A percentile compares a stretch with the other conserved stretches of the same genome.
Evolutionary conservation across 2,329 filamentous ascomycete species (phyloP).

Genomic region (Fusarium albidum): DNA sequence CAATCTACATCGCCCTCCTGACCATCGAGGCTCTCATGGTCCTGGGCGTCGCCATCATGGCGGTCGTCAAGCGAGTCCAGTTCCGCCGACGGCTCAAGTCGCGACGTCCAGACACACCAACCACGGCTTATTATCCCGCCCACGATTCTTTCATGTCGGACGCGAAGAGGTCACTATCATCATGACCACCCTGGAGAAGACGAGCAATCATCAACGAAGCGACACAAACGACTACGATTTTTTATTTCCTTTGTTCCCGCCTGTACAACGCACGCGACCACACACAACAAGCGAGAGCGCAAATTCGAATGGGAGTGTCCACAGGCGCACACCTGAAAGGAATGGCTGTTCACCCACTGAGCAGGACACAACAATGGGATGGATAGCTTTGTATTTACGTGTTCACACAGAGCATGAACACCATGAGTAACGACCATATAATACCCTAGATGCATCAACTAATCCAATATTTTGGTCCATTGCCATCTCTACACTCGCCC

Average conservation of each 20-base stretch:
- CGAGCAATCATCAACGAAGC: background rate
- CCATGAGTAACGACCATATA: slow-evolving; percentile 34
- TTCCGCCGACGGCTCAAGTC: slow-evolving; percentile 24
- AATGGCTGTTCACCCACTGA: slow-evolving; percentile 17
- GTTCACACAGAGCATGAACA: slow-evolving; percentile 25
- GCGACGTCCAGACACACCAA: slow-evolving; percentile 12
- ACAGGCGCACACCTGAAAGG: slow-evolving; percentile 4
- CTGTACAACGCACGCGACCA: slow-evolving; percentile 1
- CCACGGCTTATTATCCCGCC: slow-evolving; percentile 11
- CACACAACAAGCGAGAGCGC: background rate
- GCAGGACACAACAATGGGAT: slow-evolving; percentile 17
- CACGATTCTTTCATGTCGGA: slow-evolving; percentile 16
- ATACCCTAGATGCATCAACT: slow-evolving; percentile 28
- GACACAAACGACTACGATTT: slow-evolving; percentile 13
- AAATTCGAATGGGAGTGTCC: background rate
- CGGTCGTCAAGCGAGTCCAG: slow-evolving; percentile 41
- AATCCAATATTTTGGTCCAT: slow-evolving; percentile 16
- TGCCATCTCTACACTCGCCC: background rate
- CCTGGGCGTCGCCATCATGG: slow-evolving; percentile 47
- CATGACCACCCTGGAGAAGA: slow-evolving; percentile 8
- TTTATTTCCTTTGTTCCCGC: slow-evolving; percentile 34
- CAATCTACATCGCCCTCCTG: slow-evolving; percentile 57
- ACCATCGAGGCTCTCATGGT: slow-evolving; percentile 56
- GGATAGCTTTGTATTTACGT: slow-evolving; percentile 11
- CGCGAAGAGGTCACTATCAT: slow-evolving; percentile 20